Conservation (phyloP, 2,329 filamentous ascomycete genomes). For the Cordyceps cateniannulata region DNA sequence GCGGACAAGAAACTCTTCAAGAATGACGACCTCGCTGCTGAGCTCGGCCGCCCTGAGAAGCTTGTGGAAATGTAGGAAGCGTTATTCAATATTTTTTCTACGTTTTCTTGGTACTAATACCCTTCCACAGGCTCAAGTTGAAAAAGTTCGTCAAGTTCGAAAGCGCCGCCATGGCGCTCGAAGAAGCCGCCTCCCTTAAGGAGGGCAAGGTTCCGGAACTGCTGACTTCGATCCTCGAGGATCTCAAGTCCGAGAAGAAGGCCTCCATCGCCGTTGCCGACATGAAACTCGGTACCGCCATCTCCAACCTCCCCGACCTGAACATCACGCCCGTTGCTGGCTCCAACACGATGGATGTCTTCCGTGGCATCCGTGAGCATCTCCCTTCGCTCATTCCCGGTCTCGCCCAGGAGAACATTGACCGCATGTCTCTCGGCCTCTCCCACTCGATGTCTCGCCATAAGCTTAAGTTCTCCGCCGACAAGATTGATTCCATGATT, state of each 20-base stretch:
- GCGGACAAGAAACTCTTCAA: constrained; percentile 98
- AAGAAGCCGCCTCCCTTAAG: constrained; percentile 81
- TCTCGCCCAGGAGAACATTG: constrained; percentile 75
- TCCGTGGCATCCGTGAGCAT: constrained; percentile 89
- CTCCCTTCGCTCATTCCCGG: constrained; percentile 86
- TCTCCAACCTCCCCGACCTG: constrained; percentile 84
- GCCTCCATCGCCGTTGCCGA: constrained; percentile 90
- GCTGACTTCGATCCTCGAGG: constrained; percentile 73
- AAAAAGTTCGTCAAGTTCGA: constrained; percentile 98
- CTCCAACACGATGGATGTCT: constrained; percentile 63
- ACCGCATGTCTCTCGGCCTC: constrained; percentile 92
- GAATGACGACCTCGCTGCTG: constrained; percentile 68
- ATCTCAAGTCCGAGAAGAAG: constrained; percentile 97
- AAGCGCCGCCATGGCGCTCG: constrained; percentile 80
- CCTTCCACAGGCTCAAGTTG: constrained; percentile 65
- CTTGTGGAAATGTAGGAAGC: constrained; percentile 75
- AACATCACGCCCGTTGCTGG: constrained; percentile 75
- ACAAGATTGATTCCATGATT: constrained; percentile 99
- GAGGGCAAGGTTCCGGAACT: constrained; percentile 94
- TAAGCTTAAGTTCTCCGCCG: constrained; percentile 96
- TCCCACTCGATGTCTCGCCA: constrained; percentile 95
- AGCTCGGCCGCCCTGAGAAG: constrained; percentile 74
- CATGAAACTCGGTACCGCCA: constrained; percentile 83
- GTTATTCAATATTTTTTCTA: neutral
- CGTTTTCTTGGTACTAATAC: constrained; percentile 11